Base-by-base conservation (phyloP, 1,284 basidiomycete genomes). In the Ceratobasidium sp. region DNA sequence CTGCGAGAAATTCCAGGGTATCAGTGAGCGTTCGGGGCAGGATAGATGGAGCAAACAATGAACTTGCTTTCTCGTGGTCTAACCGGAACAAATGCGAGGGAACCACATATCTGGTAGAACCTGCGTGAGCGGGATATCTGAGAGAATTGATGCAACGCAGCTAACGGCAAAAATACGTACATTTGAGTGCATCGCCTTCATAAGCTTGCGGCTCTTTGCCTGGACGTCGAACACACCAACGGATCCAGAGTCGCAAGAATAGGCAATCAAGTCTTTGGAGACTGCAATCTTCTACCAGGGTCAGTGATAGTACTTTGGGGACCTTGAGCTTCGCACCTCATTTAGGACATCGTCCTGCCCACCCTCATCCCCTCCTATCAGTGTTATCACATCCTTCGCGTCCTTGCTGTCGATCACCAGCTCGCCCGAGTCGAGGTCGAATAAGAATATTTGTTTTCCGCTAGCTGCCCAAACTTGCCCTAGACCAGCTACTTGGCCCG, bases 11-110 rank as follows among this genome's bases (percentile, higher is more conserved):
- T 62, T 54, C 59, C 78, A 61, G 56, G 23, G 46, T 33, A 68
- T 50, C 56, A 61, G 17, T 46, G 15, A 71, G 52, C 26, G 23
- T 23, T 48, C 10, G 40, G 33, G 42, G 23, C n/a, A 75, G 9
- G 28, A 12, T 61, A 10, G 59, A 61, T 61, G 26, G 10, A 2
- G 59, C 48, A 44, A n/a, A 33, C 23, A 48, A 68, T 52, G 17
- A 26, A 82, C 82, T 68, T 77, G 80, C 82, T 82, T 83, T 95
- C 93, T 74, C 86, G 87, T 20, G 92, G 89, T 52, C 92, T 87
- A 82, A 89, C 87, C 1, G 92, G 91, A 77, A 94, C 89, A 82
- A 93, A 94, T 77, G 86, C 88, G 50, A 93, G 89, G 38, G 88
- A 87, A 20, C 89, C 90, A 74, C 91, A 93, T 20, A 94, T 89